Conservation (phyloP, 2,329 filamentous ascomycete species). For the Fusarium penzigii region DNA sequence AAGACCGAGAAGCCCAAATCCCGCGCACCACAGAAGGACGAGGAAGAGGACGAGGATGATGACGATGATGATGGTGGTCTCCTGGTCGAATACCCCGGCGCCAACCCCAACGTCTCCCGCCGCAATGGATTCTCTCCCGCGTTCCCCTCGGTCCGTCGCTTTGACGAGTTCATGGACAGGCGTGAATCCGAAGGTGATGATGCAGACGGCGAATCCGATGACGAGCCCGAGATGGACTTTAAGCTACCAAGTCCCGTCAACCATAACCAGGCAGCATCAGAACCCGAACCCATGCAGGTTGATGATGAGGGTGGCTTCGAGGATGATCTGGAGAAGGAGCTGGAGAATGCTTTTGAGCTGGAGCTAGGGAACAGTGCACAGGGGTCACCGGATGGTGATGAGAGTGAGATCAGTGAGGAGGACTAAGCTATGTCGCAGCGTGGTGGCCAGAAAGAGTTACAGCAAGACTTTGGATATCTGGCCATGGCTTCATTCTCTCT, state of each 20-base stretch:
- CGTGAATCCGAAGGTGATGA: constrained; percentile 49
- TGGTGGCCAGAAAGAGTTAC: neutral
- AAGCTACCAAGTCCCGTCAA: constrained; percentile 57
- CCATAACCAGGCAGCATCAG: constrained; percentile 31
- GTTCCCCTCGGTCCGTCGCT: constrained; percentile 49
- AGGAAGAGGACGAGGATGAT: constrained; percentile 55
- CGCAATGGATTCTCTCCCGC: constrained; percentile 50
- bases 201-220: constrained; percentile 48
- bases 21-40: constrained; percentile 37
- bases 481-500: neutral
- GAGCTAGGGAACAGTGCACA: constrained; percentile 58
- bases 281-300: constrained; percentile 31
- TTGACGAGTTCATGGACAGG: constrained; percentile 54
- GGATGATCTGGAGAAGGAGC: constrained; percentile 49
- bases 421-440: constrained; percentile 42
- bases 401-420: constrained; percentile 68
- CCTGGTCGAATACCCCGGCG: constrained; percentile 61
- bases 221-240: constrained; percentile 51
- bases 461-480: constrained; percentile 2
- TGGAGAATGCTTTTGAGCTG: constrained; percentile 48
- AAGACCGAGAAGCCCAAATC: constrained; percentile 29
- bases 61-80: constrained; percentile 59
- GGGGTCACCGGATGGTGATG: constrained; percentile 53
- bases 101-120: constrained; percentile 38
- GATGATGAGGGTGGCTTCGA: constrained; percentile 36